These are phyloP conservation scores for Aspergillus chevalieri DNA, from an alignment of 2,329 filamentous ascomycete genomes.

Conservation along the genomic window DNA sequence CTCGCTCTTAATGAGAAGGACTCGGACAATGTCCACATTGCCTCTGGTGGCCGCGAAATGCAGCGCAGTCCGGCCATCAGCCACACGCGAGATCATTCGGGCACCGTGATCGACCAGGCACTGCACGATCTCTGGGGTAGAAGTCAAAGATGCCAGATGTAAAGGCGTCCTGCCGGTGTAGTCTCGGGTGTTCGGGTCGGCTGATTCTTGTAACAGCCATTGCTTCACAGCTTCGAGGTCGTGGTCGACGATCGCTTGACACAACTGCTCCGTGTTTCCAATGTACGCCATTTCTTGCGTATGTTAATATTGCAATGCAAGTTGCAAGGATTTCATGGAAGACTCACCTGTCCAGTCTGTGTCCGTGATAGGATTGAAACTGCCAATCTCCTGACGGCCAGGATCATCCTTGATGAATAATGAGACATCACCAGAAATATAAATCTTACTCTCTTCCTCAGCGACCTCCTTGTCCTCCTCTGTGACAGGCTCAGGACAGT, in stretches of 20 bases:
- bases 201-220: slow-evolving; percentile 63
- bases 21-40: slow-evolving; percentile 60
- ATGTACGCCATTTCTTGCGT: slow-evolving; percentile 72
- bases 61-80: slow-evolving; percentile 75
- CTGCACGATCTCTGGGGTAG: slow-evolving; percentile 64
- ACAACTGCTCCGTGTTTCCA: slow-evolving; percentile 69
- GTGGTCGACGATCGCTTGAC: slow-evolving; percentile 71
- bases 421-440: slow-evolving; percentile 64
- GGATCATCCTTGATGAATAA: slow-evolving; percentile 82
- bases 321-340: background rate
- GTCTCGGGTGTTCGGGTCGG: slow-evolving; percentile 67
- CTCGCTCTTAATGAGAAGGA: slow-evolving; percentile 66
- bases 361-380: slow-evolving; percentile 74
- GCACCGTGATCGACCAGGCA: slow-evolving; percentile 66
- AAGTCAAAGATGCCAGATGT: slow-evolving; percentile 66
- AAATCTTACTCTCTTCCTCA: slow-evolving; percentile 67
- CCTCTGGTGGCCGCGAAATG: slow-evolving; percentile 72
- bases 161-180: slow-evolving; percentile 73
- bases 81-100: slow-evolving; percentile 65
- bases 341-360: slow-evolving; percentile 65
- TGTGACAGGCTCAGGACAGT: slow-evolving; percentile 63
- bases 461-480: slow-evolving; percentile 65
- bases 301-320: background rate
- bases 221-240: slow-evolving; percentile 64
- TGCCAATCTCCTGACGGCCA: slow-evolving; percentile 65